These are phyloP conservation scores for Pholiota conissans DNA, from an alignment of 768 basidiomycete species.

Conservation along the genomic window DNA sequence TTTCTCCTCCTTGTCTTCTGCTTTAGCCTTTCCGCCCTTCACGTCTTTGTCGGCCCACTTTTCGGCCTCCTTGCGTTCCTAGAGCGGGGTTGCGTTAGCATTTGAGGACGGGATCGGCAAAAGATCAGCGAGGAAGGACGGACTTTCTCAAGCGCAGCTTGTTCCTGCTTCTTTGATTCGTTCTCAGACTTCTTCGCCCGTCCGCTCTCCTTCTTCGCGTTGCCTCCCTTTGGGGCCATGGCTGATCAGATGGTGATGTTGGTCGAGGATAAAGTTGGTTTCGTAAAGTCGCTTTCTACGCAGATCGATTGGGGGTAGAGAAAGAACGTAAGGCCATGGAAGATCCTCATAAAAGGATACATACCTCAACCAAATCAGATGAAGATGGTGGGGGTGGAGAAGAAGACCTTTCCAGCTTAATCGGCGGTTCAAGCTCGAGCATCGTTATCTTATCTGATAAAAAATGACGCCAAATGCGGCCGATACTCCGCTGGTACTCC, in stretches of 20 bases:
- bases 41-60: slow-evolving; percentile 64
- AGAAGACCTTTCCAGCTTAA: not conserved
- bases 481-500: not conserved
- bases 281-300: not conserved
- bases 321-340: not conserved
- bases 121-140: slow-evolving; percentile 7
- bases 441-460: slow-evolving; percentile 22
- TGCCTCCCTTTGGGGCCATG: slow-evolving; percentile 88
- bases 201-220: slow-evolving; percentile 91
- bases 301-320: not conserved
- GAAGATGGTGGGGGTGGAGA: not conserved
- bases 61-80: slow-evolving; percentile 75
- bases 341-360: not conserved
- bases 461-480: not conserved
- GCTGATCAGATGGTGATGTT: not conserved
- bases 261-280: not conserved
- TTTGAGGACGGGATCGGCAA: not conserved
- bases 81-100: not conserved
- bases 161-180: slow-evolving; percentile 75
- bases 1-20: slow-evolving; percentile 79
- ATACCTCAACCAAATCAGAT: not conserved
- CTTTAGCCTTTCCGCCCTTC: slow-evolving; percentile 60
- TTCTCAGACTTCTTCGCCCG: slow-evolving; percentile 92
- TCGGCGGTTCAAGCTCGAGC: not conserved
- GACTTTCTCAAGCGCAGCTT: slow-evolving; percentile 61